A percentile compares a stretch with the other conserved stretches of the same genome.
These are phyloP conservation scores for Lactifluus rugatus DNA, from an alignment of 768 basidiomycete genomes.

Conservation along the genomic window DNA sequence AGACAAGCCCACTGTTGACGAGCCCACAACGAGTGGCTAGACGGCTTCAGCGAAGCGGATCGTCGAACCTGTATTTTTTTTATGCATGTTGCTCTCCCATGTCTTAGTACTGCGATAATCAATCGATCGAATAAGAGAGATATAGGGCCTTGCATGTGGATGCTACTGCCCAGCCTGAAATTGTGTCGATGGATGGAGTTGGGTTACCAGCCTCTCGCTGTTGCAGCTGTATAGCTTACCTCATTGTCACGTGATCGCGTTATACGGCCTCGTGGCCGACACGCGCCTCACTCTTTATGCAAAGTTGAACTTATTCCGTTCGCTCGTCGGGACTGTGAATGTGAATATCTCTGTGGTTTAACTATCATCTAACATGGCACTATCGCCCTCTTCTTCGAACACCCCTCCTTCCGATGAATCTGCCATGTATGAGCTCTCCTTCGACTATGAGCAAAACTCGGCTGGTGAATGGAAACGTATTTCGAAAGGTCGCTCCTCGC, in stretches of 20 bases:
- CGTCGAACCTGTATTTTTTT: not conserved
- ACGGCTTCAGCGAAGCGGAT: too few species aligned
- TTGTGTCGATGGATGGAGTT: too few species aligned
- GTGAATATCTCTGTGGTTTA: not conserved
- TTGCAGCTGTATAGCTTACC: too few species aligned
- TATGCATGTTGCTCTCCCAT: not conserved
- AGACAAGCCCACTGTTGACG: not conserved
- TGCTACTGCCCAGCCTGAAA: too few species aligned
- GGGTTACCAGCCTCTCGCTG: too few species aligned
- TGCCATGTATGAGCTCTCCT: slow-evolving; percentile 53
- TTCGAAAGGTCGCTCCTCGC: slow-evolving; percentile 42
- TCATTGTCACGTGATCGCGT: slow-evolving; percentile 11
- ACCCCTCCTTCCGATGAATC: slow-evolving; percentile 46
- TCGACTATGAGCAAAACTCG: slow-evolving; percentile 50
- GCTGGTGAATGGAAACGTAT: slow-evolving; percentile 48
- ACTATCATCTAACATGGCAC: not conserved
- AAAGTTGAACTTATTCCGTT: slow-evolving; percentile 8
- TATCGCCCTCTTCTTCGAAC: slow-evolving; percentile 20
- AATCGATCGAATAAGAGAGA: not conserved
- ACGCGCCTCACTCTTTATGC: not conserved
- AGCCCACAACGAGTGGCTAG: not conserved
- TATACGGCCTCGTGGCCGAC: slow-evolving; percentile 1
- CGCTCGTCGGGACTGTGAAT: too few species aligned
- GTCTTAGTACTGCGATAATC: not conserved
- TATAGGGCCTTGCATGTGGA: too few species aligned